Evolutionary conservation across 257 asterid genomes (phyloP), one percentile per base, ranked within the genome.

Genomic region (Plectranthus barbatus): DNA sequence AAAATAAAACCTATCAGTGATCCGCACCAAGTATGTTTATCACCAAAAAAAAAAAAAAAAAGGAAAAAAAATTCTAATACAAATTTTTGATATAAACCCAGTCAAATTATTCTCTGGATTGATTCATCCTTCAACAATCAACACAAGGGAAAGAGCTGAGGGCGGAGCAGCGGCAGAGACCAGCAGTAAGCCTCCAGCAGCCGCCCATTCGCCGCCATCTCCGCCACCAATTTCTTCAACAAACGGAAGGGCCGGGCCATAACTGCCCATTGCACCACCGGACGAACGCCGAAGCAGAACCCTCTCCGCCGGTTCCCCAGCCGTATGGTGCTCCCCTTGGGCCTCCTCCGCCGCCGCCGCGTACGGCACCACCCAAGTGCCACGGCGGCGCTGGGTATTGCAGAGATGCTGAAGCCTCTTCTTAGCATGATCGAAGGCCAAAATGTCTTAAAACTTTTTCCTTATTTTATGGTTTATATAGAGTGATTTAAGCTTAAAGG

Each of bases 81-180:
- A 47, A 17, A 18, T 47, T 18, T 21, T 7, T 39, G 17, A 15
- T 15, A 46, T 17, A 15, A 47, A 20, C 8, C 34, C 17, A 50
- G 21, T 12, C 56, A 50, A 53, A 53, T 1, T 23, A 33, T 21
- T 21, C 36, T 26, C 2, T 40, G 31, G 5, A 26, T 26, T 26
- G 24, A 24, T 36, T 56, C 31, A 19, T 18, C 31, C 11, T 42
- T 58, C 4, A 21, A 1, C 12, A 54, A 54, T 78, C 74, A 83
- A 67, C 84, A 83, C 36, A 83, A n/a, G 2, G 94, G 90, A 52
- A 83, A 85, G 4, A 81, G 26, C 12, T 79, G 90, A 21, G 90
- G 80, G 54, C 86, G 86, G 23, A 85, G 66, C 31, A 83, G 63
- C 2, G 84, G 87, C 66, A 83, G 64, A 45, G 85, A 60, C 77